Percentiles rank a stretch among this genome's conserved stretches.
Conservation (phyloP, 2,329 filamentous ascomycete genomes). For the Ophiostoma australiae region DNA sequence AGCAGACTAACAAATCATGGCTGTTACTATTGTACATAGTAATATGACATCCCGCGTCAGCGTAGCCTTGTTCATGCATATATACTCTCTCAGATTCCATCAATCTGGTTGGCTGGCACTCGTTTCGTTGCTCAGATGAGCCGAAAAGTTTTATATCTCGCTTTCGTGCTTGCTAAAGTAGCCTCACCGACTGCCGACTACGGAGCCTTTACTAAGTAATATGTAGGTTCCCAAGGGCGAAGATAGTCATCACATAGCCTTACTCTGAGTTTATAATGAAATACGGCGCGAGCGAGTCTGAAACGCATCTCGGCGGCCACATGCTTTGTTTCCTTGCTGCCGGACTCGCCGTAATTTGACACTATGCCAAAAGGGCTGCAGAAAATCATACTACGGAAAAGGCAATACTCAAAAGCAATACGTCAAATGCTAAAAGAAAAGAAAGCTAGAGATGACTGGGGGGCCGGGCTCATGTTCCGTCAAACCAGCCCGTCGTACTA, state of each 20-base stretch:
- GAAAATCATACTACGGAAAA: background rate
- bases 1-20: background rate
- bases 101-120: background rate
- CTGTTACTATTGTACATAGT: background rate
- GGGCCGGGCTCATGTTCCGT: background rate
- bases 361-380: background rate
- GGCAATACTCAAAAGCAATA: background rate
- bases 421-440: background rate
- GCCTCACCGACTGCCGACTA: constrained; percentile 11
- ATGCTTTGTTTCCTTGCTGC: background rate
- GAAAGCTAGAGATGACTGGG: background rate
- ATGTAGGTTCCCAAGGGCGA: too few relatives aligned
- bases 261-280: too few relatives aligned
- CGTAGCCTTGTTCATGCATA: background rate
- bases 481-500: background rate
- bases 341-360: constrained; percentile 4
- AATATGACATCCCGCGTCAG: background rate
- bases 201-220: constrained; percentile 6
- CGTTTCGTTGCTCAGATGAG: background rate
- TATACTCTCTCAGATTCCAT: background rate
- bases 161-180: background rate
- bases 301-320: background rate
- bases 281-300: background rate
- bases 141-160: background rate
- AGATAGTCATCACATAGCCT: too few relatives aligned